Evolutionary conservation across 768 basidiomycete genomes (phyloP).

Genomic region (Podaxis sp.): DNA sequence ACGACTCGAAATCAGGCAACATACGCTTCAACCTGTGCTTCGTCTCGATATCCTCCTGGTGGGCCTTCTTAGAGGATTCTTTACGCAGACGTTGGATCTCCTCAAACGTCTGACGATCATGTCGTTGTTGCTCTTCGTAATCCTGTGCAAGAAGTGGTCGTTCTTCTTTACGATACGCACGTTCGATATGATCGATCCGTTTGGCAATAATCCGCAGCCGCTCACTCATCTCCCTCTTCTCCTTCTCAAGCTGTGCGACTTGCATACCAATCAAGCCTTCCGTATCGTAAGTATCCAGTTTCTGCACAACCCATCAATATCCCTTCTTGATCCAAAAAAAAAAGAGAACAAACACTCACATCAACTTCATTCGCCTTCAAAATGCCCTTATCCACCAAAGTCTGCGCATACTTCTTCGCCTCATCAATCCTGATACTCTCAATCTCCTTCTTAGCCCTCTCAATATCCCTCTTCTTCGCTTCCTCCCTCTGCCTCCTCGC

Average conservation of each 20-base stretch:
- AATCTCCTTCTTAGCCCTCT: constrained; percentile 65
- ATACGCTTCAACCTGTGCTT: constrained; percentile 76
- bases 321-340: constrained; percentile 5
- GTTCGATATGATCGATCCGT: constrained; percentile 92
- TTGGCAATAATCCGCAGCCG: constrained; percentile 80
- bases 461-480: constrained; percentile 55
- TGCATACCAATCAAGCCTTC: constrained; percentile 85
- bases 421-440: constrained; percentile 78
- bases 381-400: constrained; percentile 74
- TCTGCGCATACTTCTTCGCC: constrained; percentile 84
- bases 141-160: constrained; percentile 80
- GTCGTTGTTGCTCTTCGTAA: constrained; percentile 79
- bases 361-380: constrained; percentile 60
- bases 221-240: constrained; percentile 84
- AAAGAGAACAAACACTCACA: constrained; percentile 34
- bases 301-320: constrained; percentile 33
- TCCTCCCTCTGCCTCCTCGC: constrained; percentile 59
- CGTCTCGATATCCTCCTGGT: constrained; percentile 62
- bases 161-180: constrained; percentile 92
- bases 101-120: constrained; percentile 70
- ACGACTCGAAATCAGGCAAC: constrained; percentile 58
- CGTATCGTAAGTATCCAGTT: constrained; percentile 80
- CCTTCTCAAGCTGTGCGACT: constrained; percentile 94
- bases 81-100: constrained; percentile 50
- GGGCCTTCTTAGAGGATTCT: constrained; percentile 50